Percentiles rank a stretch among this genome's conserved stretches.
Conservation (phyloP, 352 stramenopile species). For the Globisporangium takayamanum region DNA sequence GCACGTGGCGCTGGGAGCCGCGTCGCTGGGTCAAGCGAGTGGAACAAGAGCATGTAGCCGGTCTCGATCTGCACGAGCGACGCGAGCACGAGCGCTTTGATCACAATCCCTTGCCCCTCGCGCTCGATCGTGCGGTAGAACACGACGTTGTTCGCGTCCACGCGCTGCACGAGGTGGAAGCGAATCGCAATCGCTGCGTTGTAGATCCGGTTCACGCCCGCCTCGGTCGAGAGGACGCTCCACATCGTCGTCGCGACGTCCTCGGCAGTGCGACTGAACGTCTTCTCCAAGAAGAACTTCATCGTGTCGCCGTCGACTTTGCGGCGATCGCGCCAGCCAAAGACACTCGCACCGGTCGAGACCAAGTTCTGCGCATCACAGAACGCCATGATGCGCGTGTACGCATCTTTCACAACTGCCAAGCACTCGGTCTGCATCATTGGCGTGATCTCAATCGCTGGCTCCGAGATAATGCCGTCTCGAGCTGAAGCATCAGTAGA, state of each 20-base stretch:
- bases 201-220: constrained; percentile 54
- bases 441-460: constrained; percentile 20
- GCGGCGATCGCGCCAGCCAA: constrained; percentile 57
- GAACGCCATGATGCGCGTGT: constrained; percentile 39
- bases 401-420: constrained; percentile 34
- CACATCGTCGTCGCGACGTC: constrained; percentile 44
- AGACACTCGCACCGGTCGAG: constrained; percentile 43
- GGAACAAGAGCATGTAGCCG: constrained; percentile 58
- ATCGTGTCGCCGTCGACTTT: constrained; percentile 41
- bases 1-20: constrained; percentile 17
- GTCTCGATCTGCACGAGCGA: constrained; percentile 48
- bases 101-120: constrained; percentile 27
- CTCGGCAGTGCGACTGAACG: constrained; percentile 32
- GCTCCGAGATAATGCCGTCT: background rate
- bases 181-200: constrained; percentile 39
- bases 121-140: constrained; percentile 63
- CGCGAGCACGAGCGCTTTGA: constrained; percentile 49
- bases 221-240: constrained; percentile 49
- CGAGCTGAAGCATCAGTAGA: background rate
- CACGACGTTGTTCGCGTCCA: constrained; percentile 50
- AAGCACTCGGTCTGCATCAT: constrained; percentile 44
- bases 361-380: constrained; percentile 29
- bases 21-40: constrained; percentile 39
- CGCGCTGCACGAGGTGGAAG: constrained; percentile 48
- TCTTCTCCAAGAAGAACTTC: constrained; percentile 63